phyloP scores from a whole-genome alignment of 1,284 basidiomycete genomes.

The Austropuccinia psidii region DNA sequence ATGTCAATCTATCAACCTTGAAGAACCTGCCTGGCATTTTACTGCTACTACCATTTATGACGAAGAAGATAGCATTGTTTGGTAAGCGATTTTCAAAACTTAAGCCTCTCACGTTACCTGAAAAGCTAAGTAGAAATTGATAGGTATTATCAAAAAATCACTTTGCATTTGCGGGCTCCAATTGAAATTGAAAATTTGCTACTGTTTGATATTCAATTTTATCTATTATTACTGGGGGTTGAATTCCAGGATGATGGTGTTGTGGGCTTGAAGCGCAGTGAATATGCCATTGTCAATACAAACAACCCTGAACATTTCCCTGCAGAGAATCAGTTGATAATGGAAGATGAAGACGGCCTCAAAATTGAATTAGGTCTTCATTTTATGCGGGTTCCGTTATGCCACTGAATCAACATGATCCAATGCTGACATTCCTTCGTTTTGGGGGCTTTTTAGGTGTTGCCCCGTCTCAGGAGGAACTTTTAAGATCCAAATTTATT shows the following conservation, averaged over 20 bases:
- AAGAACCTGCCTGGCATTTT: constrained; percentile 89
- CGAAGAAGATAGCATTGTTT: constrained; percentile 21
- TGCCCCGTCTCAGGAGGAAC: no score
- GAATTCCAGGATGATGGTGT: constrained; percentile 79
- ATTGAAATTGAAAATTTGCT: constrained; percentile 86
- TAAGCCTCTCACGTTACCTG: not conserved
- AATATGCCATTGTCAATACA: constrained; percentile 34
- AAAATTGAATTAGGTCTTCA: constrained; percentile 22
- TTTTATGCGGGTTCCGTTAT: constrained; percentile 28
- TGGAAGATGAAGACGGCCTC: constrained; percentile 32
- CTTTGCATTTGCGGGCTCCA: constrained; percentile 30
- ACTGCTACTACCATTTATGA: constrained; percentile 55
- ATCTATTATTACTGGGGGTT: constrained; percentile 85
- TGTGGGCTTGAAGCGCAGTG: constrained; percentile 52
- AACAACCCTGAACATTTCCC: constrained; percentile 36
- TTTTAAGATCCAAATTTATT: no score
- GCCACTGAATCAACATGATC: no score
- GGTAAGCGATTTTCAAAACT: not conserved
- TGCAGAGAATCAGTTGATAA: constrained; percentile 24
- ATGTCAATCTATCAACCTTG: constrained; percentile 71
- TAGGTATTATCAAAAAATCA: constrained; percentile 35
- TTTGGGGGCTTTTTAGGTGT: no score
- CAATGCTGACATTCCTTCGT: no score
- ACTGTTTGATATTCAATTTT: constrained; percentile 94
- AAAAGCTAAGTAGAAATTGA: not conserved